These are phyloP conservation scores for Vitis riparia DNA, from an alignment of 164 flowering plant species.

Conservation along the genomic window DNA sequence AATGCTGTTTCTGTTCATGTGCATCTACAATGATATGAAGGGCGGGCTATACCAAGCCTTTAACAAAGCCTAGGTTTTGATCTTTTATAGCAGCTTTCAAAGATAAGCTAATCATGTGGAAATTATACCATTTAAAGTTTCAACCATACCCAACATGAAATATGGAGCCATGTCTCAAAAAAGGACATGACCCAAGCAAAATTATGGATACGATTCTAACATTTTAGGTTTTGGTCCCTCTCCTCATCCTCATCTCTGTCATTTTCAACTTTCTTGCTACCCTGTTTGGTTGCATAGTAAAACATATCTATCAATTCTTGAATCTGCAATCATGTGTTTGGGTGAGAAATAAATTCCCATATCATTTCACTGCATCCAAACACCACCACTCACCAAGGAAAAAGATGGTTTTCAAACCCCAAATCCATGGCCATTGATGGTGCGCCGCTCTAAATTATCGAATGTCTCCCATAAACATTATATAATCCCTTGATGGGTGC, in stretches of 20 bases:
- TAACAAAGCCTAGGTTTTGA: too few species aligned
- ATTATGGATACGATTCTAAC: neutral
- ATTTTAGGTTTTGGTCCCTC: neutral
- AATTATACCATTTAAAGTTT: neutral
- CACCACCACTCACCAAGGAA: neutral
- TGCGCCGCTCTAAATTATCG: constrained; percentile 8
- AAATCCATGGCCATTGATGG: neutral
- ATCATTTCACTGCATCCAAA: neutral
- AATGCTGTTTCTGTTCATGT: too few species aligned
- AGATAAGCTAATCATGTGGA: constrained; percentile 1
- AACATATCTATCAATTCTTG: neutral
- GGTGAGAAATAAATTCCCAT: neutral
- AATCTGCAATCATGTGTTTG: neutral
- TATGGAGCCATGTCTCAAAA: constrained; percentile 3
- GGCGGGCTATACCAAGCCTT: too few species aligned
- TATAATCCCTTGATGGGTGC: constrained; percentile 1
- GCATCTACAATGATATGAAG: too few species aligned
- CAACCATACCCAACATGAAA: neutral
- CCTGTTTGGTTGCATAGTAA: neutral
- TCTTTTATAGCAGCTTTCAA: neutral
- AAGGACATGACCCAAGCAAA: constrained; percentile 2
- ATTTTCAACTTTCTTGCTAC: neutral
- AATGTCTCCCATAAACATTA: constrained; percentile 2
- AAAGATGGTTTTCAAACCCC: neutral
- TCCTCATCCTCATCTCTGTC: neutral